Evolutionary conservation across 148 eudicot genomes (phyloP), one percentile per base, ranked within the genome.

Genomic region (Nepenthes gracilis): DNA sequence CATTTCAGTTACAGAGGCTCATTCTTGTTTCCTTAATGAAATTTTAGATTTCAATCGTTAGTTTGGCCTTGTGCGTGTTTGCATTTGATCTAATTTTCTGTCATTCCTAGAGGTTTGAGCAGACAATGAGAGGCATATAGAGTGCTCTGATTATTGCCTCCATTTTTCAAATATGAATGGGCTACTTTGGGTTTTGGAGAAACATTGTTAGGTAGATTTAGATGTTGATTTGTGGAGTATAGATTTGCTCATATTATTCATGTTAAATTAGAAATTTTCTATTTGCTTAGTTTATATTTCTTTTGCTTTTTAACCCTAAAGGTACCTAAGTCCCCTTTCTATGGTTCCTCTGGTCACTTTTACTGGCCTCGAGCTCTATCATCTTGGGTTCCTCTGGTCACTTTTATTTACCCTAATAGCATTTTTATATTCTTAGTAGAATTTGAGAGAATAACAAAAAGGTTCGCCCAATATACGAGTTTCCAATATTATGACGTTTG

Each of bases 151-250:
- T 91, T 47, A 55, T 85, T 35, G 23, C 88, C 9, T 77, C 97
- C 10, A 66, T 71, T 63, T 60, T 85, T 49, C 92, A 87, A 67
- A 64, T 79, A 61, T 55, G 70, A n/a, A 58, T 88, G 10, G 90
- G 93, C 6, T 87, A 81, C 53, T 59, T 77, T 0, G 97, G 96
- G 35, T 33, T 87, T 49, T 91, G 97, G 97, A 81, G 97, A 71
- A 76, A 74, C 58, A 33, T 87, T 47, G 78, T 78, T 3, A 84
- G 81, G 87, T 86, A 35, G 7, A 36, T 40, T 43, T 1, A n/a
- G 47, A 36, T n/a, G n/a, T n/a, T n/a, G n/a, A n/a, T n/a, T n/a
- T n/a, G n/a, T n/a, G n/a, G n/a, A n/a, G n/a, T n/a, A n/a, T n/a
- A n/a, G n/a, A n/a, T n/a, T n/a, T n/a, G n/a, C n/a, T n/a, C n/a